These are phyloP conservation scores for Aspergillus sergii DNA, from an alignment of 2,329 filamentous ascomycete genomes.

Conservation along the genomic window DNA sequence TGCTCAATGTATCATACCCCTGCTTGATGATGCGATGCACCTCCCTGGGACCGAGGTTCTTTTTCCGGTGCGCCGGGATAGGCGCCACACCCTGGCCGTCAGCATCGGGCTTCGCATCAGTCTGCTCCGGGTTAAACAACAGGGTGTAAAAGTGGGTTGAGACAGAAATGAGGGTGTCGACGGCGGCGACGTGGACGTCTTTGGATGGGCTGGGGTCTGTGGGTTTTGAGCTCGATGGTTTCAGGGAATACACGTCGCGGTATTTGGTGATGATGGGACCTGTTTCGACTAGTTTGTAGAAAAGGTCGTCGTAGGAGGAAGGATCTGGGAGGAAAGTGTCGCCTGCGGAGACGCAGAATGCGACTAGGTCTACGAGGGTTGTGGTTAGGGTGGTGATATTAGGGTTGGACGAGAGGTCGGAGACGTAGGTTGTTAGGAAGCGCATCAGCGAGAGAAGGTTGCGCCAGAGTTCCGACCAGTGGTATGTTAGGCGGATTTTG, in stretches of 20 bases:
- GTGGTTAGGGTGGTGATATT: conserved; percentile 75
- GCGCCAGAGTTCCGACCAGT: conserved; percentile 95
- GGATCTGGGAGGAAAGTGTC: conserved; percentile 89
- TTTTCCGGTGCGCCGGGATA: conserved; percentile 49
- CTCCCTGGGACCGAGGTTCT: conserved; percentile 77
- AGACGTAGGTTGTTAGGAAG: conserved; percentile 84
- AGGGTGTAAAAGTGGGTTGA: conserved; percentile 81
- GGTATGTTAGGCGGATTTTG: conserved; percentile 79
- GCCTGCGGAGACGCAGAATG: conserved; percentile 79
- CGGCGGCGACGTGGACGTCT: conserved; percentile 61
- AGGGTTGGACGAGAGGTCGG: conserved; percentile 70
- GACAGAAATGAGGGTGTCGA: conserved; percentile 82
- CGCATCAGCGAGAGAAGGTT: conserved; percentile 83
- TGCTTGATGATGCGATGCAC: conserved; percentile 92
- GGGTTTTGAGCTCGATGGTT: conserved; percentile 25
- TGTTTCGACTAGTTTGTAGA: conserved; percentile 96
- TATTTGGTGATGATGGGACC: conserved; percentile 82
- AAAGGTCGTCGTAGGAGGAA: conserved; percentile 89
- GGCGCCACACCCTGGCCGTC: conserved; percentile 28
- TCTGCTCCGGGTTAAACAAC: conserved; percentile 60
- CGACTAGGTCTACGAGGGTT: conserved; percentile 78
- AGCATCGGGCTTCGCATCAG: conserved; percentile 11
- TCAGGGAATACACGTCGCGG: conserved; percentile 69
- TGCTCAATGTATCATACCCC: conserved; percentile 91
- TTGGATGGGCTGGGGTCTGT: conserved; percentile 22